These are phyloP conservation scores for Stereum hirsutum DNA, from an alignment of 1,284 basidiomycete genomes.

Conservation along the genomic window DNA sequence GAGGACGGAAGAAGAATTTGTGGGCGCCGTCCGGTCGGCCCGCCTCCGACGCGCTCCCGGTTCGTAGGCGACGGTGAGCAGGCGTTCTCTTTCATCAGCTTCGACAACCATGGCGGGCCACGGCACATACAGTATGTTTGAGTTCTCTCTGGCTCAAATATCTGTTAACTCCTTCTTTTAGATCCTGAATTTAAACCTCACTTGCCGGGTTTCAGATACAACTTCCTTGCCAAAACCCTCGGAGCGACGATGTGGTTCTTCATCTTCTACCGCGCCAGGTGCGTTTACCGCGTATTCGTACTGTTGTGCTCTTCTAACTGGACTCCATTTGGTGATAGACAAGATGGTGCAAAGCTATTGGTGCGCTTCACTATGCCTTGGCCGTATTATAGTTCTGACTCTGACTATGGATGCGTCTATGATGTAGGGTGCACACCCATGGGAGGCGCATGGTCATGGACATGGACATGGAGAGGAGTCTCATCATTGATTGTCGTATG, in stretches of 20 bases:
- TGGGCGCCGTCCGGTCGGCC: too few relatives aligned
- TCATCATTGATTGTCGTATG: constrained; percentile 22
- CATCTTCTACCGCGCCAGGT: constrained; percentile 92
- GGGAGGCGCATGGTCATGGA: constrained; percentile 45
- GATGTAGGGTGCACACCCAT: constrained; percentile 54
- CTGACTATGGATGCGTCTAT: constrained; percentile 11
- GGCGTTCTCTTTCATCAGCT: constrained; percentile 7
- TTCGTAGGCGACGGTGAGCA: too few relatives aligned
- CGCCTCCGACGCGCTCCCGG: too few relatives aligned
- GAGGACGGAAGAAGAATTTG: neutral
- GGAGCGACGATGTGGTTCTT: constrained; percentile 98
- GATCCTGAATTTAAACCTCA: constrained; percentile 79
- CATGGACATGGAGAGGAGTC: constrained; percentile 32
- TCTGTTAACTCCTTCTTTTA: constrained; percentile 14
- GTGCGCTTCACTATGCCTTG: constrained; percentile 34
- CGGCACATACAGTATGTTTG: constrained; percentile 14
- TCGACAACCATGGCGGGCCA: constrained; percentile 24
- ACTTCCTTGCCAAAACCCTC: constrained; percentile 74
- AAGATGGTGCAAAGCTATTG: constrained; percentile 69
- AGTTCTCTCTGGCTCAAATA: neutral
- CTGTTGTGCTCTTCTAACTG: constrained; percentile 1
- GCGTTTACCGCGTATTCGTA: constrained; percentile 22
- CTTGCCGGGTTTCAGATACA: constrained; percentile 69
- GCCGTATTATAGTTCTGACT: constrained; percentile 10
- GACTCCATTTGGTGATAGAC: constrained; percentile 28